Conservation (phyloP, 345 rosid genomes). For the Tarenaya hassleriana region DNA sequence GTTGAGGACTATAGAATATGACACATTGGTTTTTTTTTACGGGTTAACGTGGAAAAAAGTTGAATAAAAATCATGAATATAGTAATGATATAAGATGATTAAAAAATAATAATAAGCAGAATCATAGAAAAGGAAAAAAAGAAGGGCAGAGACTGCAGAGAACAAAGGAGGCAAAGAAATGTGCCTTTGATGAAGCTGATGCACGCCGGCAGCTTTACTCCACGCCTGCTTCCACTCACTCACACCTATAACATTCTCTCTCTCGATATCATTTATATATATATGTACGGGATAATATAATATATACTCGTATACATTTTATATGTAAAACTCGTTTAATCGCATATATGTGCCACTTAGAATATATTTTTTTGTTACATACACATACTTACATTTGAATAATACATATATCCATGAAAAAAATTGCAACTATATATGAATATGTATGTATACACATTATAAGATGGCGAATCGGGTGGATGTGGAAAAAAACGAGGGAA, state of each 20-base stretch:
- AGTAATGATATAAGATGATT: constrained; percentile 14
- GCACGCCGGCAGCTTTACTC: constrained; percentile 98
- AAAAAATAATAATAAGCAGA: constrained; percentile 21
- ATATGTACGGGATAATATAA: too few species aligned
- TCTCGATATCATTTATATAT: constrained; percentile 10
- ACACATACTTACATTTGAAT: constrained; percentile 15
- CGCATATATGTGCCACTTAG: too few species aligned
- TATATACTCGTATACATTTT: too few species aligned
- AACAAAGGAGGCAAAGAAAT: constrained; percentile 61
- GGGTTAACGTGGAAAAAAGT: constrained; percentile 10
- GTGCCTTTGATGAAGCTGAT: constrained; percentile 65
- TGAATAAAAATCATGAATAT: neutral
- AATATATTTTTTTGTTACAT: too few species aligned
- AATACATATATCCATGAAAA: neutral
- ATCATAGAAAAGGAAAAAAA: constrained; percentile 21
- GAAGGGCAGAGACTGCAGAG: constrained; percentile 64
- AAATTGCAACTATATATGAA: neutral
- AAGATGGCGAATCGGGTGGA: constrained; percentile 59
- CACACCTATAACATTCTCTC: constrained; percentile 32
- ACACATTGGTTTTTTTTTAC: constrained; percentile 22
- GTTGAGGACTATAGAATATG: constrained; percentile 26
- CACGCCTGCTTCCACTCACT: constrained; percentile 40
- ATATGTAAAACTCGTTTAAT: too few species aligned
- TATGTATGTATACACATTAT: constrained; percentile 11
- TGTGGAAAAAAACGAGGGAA: constrained; percentile 27